Conservation (phyloP, 2,329 filamentous ascomycete genomes). For the Fusarium anguioides region DNA sequence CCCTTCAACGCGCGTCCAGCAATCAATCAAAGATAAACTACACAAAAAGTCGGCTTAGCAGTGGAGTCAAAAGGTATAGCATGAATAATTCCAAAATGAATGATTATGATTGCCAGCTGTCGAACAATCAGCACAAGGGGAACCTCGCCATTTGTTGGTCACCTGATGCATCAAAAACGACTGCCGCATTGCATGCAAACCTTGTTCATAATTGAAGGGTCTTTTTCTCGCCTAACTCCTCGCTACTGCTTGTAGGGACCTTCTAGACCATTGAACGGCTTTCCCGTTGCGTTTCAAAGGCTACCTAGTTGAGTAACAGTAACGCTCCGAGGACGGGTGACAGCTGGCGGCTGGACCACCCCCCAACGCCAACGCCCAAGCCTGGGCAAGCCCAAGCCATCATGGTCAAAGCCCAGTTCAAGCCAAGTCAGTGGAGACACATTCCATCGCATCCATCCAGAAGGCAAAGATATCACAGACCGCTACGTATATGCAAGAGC, state of each 20-base stretch:
- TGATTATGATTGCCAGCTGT: slow-evolving; percentile 23
- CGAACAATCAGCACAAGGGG: slow-evolving; percentile 9
- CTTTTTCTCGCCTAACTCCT: slow-evolving; percentile 11
- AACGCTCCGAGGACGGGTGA: slow-evolving; percentile 12
- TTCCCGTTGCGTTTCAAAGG: slow-evolving; percentile 1
- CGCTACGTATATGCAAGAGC: background rate
- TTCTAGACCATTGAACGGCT: slow-evolving; percentile 18
- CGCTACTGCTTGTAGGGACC: slow-evolving; percentile 38
- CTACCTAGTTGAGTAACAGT: background rate
- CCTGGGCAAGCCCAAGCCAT: background rate
- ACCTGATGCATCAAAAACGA: slow-evolving; percentile 26
- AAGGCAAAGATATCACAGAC: slow-evolving; percentile 4
- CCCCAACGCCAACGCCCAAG: slow-evolving; percentile 11
- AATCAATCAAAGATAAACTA: background rate
- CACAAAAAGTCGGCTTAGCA: no score
- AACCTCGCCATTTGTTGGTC: slow-evolving; percentile 24
- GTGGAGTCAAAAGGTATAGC: background rate
- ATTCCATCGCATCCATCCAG: background rate
- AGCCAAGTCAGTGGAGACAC: background rate
- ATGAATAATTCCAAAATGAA: slow-evolving; percentile 5
- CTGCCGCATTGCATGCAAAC: slow-evolving; percentile 3
- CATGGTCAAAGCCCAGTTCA: background rate
- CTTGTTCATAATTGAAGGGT: slow-evolving; percentile 11
- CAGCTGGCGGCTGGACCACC: slow-evolving; percentile 9
- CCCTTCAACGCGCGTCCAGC: slow-evolving; percentile 23